Conservation (phyloP, 2,329 filamentous ascomycete genomes). For the Pseudogymnoascus sp. region DNA sequence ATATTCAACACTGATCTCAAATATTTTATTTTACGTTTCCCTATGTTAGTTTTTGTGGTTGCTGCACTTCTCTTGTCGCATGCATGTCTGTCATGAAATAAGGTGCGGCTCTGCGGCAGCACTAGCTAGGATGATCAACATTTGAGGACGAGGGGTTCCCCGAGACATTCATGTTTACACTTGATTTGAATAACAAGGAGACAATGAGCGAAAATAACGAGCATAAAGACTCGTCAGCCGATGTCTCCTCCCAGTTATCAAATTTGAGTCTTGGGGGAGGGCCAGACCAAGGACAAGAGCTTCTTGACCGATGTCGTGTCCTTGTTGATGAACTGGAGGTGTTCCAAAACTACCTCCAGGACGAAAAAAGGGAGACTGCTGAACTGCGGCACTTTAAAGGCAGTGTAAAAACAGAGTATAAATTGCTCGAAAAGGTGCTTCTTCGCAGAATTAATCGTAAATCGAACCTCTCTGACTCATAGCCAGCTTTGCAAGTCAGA, state of each 20-base stretch:
- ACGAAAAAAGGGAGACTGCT: slow-evolving; percentile 38
- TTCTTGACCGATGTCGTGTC: slow-evolving; percentile 26
- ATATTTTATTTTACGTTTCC: neutral
- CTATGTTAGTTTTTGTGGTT: neutral
- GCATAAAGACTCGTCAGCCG: neutral
- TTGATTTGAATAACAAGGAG: neutral
- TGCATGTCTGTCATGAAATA: neutral
- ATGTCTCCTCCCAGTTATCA: neutral
- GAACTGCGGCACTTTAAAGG: slow-evolving; percentile 44
- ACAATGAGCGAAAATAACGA: neutral
- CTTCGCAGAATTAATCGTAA: neutral
- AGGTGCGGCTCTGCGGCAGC: slow-evolving; percentile 8
- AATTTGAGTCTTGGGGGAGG: slow-evolving; percentile 10
- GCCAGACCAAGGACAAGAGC: slow-evolving; percentile 18
- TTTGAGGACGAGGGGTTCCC: neutral
- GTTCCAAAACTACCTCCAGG: slow-evolving; percentile 35
- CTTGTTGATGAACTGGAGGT: slow-evolving; percentile 39
- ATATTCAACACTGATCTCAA: neutral
- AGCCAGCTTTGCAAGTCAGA: slow-evolving; percentile 21
- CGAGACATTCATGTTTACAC: neutral
- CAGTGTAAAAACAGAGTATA: slow-evolving; percentile 41
- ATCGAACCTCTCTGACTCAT: slow-evolving; percentile 10
- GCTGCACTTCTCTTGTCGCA: neutral
- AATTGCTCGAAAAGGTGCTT: slow-evolving; percentile 37
- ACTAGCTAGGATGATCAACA: neutral